These are phyloP conservation scores for Leccinum boreale DNA, from an alignment of 768 basidiomycete genomes.

Conservation along the genomic window DNA sequence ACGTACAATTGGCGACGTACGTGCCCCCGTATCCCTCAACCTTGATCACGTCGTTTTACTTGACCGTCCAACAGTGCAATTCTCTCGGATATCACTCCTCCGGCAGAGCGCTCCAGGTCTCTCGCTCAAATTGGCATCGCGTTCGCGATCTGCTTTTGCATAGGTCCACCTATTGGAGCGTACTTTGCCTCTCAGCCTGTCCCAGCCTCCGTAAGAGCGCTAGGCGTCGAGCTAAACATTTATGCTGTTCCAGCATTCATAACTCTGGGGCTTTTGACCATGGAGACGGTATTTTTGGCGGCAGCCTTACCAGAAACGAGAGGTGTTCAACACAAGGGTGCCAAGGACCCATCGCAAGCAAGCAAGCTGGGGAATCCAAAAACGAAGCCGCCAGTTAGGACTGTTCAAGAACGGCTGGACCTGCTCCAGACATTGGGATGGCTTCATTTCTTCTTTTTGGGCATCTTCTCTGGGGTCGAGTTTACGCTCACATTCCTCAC, in stretches of 20 bases:
- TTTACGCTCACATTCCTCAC: conserved; percentile 96
- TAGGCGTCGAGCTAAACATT: conserved; percentile 72
- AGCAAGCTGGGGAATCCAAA: conserved; percentile 15
- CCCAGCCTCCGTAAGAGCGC: conserved; percentile 51
- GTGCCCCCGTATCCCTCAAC: conserved; percentile 26
- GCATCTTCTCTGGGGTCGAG: conserved; percentile 92
- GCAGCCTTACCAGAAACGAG: conserved; percentile 84
- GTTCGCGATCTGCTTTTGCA: conserved; percentile 91
- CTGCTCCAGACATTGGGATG: conserved; percentile 58
- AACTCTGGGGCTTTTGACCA: conserved; percentile 70
- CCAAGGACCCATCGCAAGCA: conserved; percentile 18
- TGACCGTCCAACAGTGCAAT: conserved; percentile 63
- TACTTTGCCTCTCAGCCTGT: conserved; percentile 90
- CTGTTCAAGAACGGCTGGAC: conserved; percentile 48
- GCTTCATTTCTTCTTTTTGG: conserved; percentile 83
- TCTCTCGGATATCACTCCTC: conserved; percentile 84
- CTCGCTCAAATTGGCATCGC: conserved; percentile 94
- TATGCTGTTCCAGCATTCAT: conserved; percentile 89
- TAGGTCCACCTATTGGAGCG: conserved; percentile 92
- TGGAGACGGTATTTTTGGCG: conserved; percentile 79
- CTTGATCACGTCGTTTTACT: background rate
- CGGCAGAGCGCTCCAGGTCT: conserved; percentile 76
- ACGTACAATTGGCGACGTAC: conserved; percentile 93
- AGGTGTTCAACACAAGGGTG: conserved; percentile 34
- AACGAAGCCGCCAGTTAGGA: conserved; percentile 14